Conservation (phyloP, 495 filamentous ascomycete species). For the Lichina pygmaea region DNA sequence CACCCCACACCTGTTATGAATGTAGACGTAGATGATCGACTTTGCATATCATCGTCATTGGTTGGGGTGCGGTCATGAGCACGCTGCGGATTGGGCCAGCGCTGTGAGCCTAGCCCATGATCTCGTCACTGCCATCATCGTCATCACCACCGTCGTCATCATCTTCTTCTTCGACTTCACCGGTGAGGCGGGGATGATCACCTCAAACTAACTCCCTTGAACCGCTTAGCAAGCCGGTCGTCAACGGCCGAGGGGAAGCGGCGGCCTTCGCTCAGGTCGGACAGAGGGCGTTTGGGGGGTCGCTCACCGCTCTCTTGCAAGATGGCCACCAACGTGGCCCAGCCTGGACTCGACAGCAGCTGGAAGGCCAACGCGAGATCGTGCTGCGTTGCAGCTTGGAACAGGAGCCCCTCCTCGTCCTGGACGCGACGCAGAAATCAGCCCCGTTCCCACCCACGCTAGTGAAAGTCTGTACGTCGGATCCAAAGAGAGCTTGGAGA, state of each 20-base stretch:
- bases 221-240: constrained; percentile 90
- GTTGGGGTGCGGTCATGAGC: too few species aligned
- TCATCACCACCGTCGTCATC: too few species aligned
- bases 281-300: constrained; percentile 45
- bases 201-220: constrained; percentile 90
- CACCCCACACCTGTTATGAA: too few species aligned
- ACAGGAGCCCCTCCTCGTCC: constrained; percentile 78
- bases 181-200: constrained; percentile 8
- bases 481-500: neutral
- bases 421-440: constrained; percentile 12
- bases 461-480: neutral
- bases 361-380: constrained; percentile 54
- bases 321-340: constrained; percentile 81
- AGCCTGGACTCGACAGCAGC: constrained; percentile 60
- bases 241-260: constrained; percentile 12
- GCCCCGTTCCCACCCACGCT: constrained; percentile 4
- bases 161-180: too few species aligned
- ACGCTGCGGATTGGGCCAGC: too few species aligned
- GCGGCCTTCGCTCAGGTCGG: constrained; percentile 9
- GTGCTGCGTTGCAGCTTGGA: constrained; percentile 51
- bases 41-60: too few species aligned
- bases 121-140: too few species aligned
- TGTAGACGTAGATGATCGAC: too few species aligned
- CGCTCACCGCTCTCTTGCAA: constrained; percentile 92
- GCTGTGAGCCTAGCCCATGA: too few species aligned